phyloP scores from a whole-genome alignment of 768 basidiomycete species.

The Boletus coccyginus region DNA sequence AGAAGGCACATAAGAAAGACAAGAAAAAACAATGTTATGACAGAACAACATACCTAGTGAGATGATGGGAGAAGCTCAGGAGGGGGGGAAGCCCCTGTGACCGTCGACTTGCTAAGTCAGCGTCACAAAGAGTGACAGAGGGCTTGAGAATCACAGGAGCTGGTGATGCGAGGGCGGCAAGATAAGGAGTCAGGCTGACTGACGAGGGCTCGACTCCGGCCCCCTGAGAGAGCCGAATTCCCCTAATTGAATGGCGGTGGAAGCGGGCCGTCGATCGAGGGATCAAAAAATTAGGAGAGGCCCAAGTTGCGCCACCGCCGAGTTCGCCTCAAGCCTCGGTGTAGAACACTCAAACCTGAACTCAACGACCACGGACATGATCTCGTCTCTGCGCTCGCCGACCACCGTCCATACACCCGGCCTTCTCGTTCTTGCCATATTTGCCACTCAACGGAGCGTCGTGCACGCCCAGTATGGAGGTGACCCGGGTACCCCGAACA shows the following conservation, averaged over 20 bases:
- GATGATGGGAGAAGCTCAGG: too few species aligned
- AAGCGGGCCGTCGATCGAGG: not conserved
- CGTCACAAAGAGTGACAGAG: not conserved
- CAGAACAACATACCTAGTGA: too few species aligned
- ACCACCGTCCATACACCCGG: not conserved
- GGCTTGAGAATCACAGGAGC: too few species aligned
- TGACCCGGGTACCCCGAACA: too few species aligned
- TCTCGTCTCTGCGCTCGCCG: not conserved
- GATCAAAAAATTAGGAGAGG: not conserved
- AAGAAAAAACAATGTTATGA: too few species aligned
- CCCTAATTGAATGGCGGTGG: not conserved
- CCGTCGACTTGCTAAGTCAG: too few species aligned
- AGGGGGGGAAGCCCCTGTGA: too few species aligned
- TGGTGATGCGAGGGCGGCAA: too few species aligned
- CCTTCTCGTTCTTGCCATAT: not conserved
- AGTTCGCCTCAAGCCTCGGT: not conserved
- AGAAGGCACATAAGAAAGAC: too few species aligned
- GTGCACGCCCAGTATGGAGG: constrained; percentile 12
- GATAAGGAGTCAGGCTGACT: too few species aligned
- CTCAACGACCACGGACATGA: not conserved
- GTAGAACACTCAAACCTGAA: not conserved
- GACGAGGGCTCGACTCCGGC: too few species aligned
- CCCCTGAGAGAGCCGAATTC: too few species aligned
- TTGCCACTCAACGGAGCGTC: constrained; percentile 3
- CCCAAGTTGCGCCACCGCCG: not conserved